Conservation (phyloP, 2,329 filamentous ascomycete species). For the Scopulariopsis brevicaulis region DNA sequence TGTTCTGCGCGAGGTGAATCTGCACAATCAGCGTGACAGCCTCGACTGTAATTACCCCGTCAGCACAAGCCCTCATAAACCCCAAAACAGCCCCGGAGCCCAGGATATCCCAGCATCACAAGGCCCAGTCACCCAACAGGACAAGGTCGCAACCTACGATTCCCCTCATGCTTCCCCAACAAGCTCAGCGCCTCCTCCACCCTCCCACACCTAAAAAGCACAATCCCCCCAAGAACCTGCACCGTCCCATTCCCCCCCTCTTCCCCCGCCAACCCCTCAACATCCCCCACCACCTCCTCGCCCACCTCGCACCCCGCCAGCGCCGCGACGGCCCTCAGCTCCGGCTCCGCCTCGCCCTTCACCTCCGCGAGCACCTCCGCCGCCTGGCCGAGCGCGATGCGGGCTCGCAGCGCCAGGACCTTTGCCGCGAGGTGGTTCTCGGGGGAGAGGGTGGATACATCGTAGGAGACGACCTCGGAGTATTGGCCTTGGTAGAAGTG, state of each 20-base stretch:
- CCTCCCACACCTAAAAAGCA: conserved; percentile 69
- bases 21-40: conserved; percentile 83
- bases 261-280: conserved; percentile 56
- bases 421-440: conserved; percentile 69
- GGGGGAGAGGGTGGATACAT: conserved; percentile 65
- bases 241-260: conserved; percentile 66
- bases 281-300: conserved; percentile 48
- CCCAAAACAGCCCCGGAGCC: not conserved
- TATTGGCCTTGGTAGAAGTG: conserved; percentile 74
- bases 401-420: conserved; percentile 69
- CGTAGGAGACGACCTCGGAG: conserved; percentile 75
- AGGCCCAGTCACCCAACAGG: not conserved
- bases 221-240: conserved; percentile 70
- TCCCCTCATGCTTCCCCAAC: conserved; percentile 75
- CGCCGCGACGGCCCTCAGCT: conserved; percentile 65
- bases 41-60: conserved; percentile 34
- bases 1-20: conserved; percentile 85
- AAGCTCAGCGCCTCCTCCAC: conserved; percentile 77
- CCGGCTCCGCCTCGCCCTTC: conserved; percentile 49
- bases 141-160: conserved; percentile 43
- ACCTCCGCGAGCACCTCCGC: conserved; percentile 61
- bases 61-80: conserved; percentile 8
- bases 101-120: not conserved
- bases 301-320: conserved; percentile 58
- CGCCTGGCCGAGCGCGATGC: conserved; percentile 71